Evolutionary conservation across 2,329 filamentous ascomycete genomes (phyloP), one percentile per base, ranked within the genome.

Genomic region (Colletotrichum aenigma): DNA sequence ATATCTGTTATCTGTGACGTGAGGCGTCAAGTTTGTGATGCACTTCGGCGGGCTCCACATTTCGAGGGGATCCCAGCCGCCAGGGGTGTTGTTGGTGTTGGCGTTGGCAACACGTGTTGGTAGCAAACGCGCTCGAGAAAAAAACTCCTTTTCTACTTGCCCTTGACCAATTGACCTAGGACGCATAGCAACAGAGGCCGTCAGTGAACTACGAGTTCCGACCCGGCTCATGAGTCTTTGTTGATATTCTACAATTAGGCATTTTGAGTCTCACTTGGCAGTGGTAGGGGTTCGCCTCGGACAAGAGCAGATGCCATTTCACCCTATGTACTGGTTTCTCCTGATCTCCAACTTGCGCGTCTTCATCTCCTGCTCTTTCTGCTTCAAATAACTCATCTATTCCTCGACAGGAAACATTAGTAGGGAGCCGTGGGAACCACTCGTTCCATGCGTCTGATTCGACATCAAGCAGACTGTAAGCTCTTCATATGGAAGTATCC

Each of bases 341-440:
- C 7, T 12, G 10, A 13, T n/a, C 18, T 13, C 18, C n/a, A 12
- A 48, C n/a, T 12, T n/a, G 43, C 18, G n/a, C 10, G 43, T 48
- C 43, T 48, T 48, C 18, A 6, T 18, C 38, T n/a, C 16, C 38
- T n/a, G 10, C 43, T 2, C 10, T 48, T 7, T 21, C 43, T 13
- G 0, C 43, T 48, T 1, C n/a, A 1, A 48, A n/a, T 48, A n/a
- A n/a, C 0, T 0, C 0, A 48, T 21, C 18, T 48, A 0, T 13
- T 48, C 3, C 43, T 21, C 0, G 9, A 13, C 18, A 48, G 10
- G 18, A 10, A n/a, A 21, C 18, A 7, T 48, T 21, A 0, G 43
- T 21, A 7, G 10, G 43, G 3, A 12, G 18, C n/a, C 7, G 43
- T 6, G 9, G 8, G 38, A 43, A 43, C 38, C 18, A 10, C 38